Evolutionary conservation across 1,284 basidiomycete genomes (phyloP).

Genomic region (Moniliella sp.): DNA sequence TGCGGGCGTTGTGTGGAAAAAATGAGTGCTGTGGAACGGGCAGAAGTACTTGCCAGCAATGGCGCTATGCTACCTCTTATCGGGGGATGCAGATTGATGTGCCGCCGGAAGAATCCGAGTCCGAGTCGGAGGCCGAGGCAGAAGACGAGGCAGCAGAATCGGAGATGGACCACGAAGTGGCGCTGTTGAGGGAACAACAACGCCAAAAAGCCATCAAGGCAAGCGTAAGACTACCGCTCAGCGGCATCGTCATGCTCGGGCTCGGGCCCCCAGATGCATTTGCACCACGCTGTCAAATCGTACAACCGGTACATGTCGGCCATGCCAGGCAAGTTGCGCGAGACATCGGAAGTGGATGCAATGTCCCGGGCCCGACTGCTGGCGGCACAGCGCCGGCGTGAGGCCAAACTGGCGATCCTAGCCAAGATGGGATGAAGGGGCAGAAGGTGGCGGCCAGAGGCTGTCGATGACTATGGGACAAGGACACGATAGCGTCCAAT

Average conservation of each 20-base stretch:
- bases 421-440: conserved; percentile 11
- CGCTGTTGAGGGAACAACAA: conserved; percentile 1
- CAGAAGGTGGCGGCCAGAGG: conserved; percentile 10
- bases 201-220: conserved; percentile 1
- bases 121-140: conserved; percentile 2
- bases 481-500: conserved; percentile 48
- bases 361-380: conserved; percentile 4
- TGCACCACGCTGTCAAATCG: conserved; percentile 5
- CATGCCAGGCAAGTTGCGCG: conserved; percentile 10
- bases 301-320: conserved; percentile 9
- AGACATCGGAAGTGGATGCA: conserved; percentile 4
- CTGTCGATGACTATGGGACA: conserved; percentile 4
- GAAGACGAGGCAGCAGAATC: conserved; percentile 3
- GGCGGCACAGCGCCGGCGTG: conserved; percentile 6
- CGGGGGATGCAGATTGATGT: conserved; percentile 9
- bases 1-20: conserved; percentile 3
- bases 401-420: conserved; percentile 7
- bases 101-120: conserved; percentile 2
- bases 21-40: background rate
- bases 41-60: background rate
- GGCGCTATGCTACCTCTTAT: background rate
- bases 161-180: background rate
- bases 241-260: conserved; percentile 5
- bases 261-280: conserved; percentile 9
- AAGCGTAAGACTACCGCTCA: conserved; percentile 17